Percentiles rank a stretch among this genome's conserved stretches.
Evolutionary conservation across 192 early-diverging fungal genomes (phyloP).

Genomic region (Mortierella antarctica): DNA sequence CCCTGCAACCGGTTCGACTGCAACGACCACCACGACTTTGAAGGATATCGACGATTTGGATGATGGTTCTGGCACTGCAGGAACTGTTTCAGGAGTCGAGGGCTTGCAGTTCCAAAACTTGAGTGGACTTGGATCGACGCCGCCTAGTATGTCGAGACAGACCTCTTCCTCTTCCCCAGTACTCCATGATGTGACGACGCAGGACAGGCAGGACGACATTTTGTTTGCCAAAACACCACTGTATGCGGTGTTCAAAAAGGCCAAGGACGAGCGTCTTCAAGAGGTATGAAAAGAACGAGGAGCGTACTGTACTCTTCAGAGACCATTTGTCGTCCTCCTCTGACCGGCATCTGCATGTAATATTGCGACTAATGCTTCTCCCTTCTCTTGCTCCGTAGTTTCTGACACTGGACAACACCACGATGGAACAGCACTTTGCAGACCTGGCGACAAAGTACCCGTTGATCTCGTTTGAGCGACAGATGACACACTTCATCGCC

Average conservation of each 20-base stretch:
- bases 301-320: background rate
- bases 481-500: conserved; percentile 62
- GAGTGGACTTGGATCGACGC: conserved; percentile 16
- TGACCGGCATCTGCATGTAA: conserved; percentile 41
- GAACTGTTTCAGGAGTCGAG: conserved; percentile 36
- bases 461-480: conserved; percentile 58
- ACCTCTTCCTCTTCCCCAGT: background rate
- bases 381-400: conserved; percentile 31
- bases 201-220: conserved; percentile 53
- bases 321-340: background rate
- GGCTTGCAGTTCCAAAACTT: conserved; percentile 55
- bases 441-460: conserved; percentile 56
- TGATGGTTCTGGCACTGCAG: too few relatives aligned
- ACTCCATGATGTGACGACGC: conserved; percentile 37
- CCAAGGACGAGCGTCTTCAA: conserved; percentile 33
- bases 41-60: conserved; percentile 14
- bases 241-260: conserved; percentile 25
- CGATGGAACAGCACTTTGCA: conserved; percentile 56
- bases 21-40: background rate
- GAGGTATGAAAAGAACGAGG: conserved; percentile 20
- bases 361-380: conserved; percentile 5
- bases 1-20: conserved; percentile 12
- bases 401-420: conserved; percentile 34
- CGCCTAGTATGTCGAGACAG: conserved; percentile 3
- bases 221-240: conserved; percentile 44